phyloP scores from a whole-genome alignment of 2,329 filamentous ascomycete genomes.

The Aspergillus aculeatus region DNA sequence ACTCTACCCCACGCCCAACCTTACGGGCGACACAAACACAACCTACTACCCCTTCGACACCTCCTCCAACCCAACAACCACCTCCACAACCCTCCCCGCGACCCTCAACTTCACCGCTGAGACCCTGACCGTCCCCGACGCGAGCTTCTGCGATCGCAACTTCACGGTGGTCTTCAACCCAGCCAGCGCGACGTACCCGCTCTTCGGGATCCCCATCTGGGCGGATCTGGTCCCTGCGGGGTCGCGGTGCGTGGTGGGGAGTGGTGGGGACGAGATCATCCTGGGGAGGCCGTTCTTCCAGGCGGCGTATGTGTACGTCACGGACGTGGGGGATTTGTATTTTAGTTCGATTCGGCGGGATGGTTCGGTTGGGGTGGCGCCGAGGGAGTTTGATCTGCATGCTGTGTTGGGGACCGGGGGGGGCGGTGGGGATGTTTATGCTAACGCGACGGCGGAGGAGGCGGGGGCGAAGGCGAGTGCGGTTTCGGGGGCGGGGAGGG shows the following conservation, averaged over 20 bases:
- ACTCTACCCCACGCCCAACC: neutral
- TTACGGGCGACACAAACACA: neutral
- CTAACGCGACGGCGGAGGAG: neutral
- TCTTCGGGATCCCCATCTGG: neutral
- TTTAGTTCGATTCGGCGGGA: conserved; percentile 1
- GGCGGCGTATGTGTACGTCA: conserved; percentile 6
- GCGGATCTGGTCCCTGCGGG: neutral
- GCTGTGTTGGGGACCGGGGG: neutral
- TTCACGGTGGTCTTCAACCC: neutral
- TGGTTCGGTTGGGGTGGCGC: neutral
- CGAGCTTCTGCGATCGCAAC: neutral
- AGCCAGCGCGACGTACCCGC: neutral
- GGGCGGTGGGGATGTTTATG: neutral
- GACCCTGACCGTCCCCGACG: neutral
- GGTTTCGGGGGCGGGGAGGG: neutral
- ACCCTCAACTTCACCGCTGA: neutral
- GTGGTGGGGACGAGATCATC: neutral
- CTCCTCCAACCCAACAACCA: neutral
- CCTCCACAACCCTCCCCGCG: neutral
- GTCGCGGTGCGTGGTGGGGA: neutral
- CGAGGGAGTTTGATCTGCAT: conserved; percentile 4
- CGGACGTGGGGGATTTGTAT: neutral
- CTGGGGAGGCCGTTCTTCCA: conserved; percentile 9
- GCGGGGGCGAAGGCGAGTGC: neutral
- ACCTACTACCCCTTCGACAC: neutral